Evolutionary conservation across 2,329 filamentous ascomycete species (phyloP).

Genomic region (Incumbomyces lentus): DNA sequence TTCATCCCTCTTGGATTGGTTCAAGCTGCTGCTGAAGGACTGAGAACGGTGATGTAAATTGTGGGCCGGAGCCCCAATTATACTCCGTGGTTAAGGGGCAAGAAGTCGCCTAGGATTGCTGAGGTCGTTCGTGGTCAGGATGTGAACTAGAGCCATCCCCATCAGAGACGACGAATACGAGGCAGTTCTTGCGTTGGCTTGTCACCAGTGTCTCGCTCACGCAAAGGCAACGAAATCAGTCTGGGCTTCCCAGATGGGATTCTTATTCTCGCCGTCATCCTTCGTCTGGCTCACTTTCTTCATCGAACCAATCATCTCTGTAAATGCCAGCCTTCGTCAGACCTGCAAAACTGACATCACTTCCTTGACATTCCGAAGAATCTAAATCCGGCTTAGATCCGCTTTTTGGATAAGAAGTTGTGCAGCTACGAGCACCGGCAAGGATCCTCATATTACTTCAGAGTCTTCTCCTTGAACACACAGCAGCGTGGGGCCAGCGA

Average conservation of each 20-base stretch:
- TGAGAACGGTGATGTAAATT: conserved; percentile 8
- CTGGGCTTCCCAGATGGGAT: no score
- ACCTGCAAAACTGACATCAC: neutral
- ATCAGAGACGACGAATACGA: no score
- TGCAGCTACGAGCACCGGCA: neutral
- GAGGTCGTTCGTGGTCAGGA: no score
- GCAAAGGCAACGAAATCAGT: no score
- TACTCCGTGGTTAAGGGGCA: conserved; percentile 3
- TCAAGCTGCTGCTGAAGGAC: conserved; percentile 1
- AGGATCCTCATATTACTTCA: neutral
- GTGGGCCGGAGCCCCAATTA: neutral
- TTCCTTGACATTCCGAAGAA: neutral
- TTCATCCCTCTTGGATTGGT: conserved; percentile 1
- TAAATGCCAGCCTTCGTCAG: neutral
- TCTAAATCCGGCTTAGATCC: no score
- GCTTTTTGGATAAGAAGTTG: no score
- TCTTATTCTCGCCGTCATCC: no score
- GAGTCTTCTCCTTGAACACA: neutral
- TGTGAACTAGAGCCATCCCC: no score
- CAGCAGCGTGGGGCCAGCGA: neutral
- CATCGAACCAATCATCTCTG: neutral
- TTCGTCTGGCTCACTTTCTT: neutral
- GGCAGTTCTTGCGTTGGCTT: no score
- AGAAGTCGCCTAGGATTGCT: conserved; percentile 5
- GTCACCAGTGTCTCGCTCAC: no score